These are phyloP conservation scores for Acrocalymma vagum DNA, from an alignment of 2,329 filamentous ascomycete genomes.

Conservation along the genomic window DNA sequence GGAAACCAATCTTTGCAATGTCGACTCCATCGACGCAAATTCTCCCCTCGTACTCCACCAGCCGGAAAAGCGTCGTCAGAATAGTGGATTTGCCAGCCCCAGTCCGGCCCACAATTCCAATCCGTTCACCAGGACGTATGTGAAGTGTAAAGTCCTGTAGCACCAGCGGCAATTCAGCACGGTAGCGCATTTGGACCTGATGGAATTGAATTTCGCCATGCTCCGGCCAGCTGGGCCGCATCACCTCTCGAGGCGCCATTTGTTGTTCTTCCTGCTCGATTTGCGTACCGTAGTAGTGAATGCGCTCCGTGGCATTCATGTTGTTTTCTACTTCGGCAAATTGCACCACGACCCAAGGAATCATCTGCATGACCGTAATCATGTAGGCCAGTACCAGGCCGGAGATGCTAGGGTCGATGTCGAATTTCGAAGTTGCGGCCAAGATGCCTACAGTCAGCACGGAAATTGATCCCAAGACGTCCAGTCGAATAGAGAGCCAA, in stretches of 20 bases:
- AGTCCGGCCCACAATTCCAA: conserved; percentile 67
- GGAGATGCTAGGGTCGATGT: conserved; percentile 80
- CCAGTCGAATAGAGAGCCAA: conserved; percentile 85
- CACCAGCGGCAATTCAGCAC: conserved; percentile 55
- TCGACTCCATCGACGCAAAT: conserved; percentile 60
- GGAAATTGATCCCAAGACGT: conserved; percentile 80
- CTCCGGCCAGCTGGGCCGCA: conserved; percentile 81
- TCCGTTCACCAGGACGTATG: conserved; percentile 75
- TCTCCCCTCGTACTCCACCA: conserved; percentile 60
- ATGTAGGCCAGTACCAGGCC: conserved; percentile 92
- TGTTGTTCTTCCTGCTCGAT: conserved; percentile 88
- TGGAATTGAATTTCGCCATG: conserved; percentile 70
- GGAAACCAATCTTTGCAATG: conserved; percentile 77
- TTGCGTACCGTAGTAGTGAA: conserved; percentile 85
- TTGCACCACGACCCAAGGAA: conserved; percentile 92
- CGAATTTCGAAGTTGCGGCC: conserved; percentile 88
- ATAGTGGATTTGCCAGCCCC: conserved; percentile 59
- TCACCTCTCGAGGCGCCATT: conserved; percentile 75
- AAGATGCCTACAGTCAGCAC: conserved; percentile 87
- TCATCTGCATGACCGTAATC: conserved; percentile 87
- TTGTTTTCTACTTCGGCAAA: conserved; percentile 94
- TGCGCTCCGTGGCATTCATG: conserved; percentile 92
- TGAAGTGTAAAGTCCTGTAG: conserved; percentile 65
- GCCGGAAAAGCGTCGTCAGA: conserved; percentile 82
- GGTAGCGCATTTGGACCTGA: conserved; percentile 57